Evolutionary conservation across 2,329 filamentous ascomycete genomes (phyloP).

Genomic region (Penicillium freii): DNA sequence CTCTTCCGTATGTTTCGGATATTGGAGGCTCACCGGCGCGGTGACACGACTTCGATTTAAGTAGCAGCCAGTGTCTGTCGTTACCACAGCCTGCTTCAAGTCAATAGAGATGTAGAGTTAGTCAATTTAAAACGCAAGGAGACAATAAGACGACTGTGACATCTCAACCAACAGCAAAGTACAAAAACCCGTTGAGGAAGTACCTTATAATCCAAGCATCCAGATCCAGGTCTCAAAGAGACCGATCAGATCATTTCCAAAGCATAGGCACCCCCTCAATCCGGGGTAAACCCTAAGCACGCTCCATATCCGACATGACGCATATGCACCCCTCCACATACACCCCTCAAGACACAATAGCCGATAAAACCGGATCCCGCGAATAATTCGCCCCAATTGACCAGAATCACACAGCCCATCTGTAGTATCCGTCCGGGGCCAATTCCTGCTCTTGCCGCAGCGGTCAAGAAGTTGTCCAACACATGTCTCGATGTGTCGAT

Average conservation of each 20-base stretch:
- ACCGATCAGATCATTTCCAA: not conserved
- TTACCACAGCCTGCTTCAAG: not conserved
- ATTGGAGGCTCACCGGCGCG: too few species aligned
- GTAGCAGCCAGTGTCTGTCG: not conserved
- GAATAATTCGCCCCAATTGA: too few species aligned
- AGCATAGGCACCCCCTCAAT: not conserved
- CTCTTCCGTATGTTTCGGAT: too few species aligned
- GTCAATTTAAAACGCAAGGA: not conserved
- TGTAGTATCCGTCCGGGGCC: not conserved
- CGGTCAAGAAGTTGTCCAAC: conserved; percentile 6
- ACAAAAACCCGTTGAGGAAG: not conserved
- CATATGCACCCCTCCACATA: not conserved
- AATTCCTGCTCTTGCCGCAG: not conserved
- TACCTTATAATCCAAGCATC: not conserved
- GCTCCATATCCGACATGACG: conserved; percentile 2
- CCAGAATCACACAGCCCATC: not conserved
- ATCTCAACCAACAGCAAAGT: not conserved
- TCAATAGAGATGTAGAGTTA: not conserved
- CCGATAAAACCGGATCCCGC: not conserved
- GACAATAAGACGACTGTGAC: not conserved
- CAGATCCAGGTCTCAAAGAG: too few species aligned
- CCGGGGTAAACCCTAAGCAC: not conserved
- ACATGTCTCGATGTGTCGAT: conserved; percentile 3
- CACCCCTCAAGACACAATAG: not conserved
- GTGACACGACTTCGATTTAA: not conserved